phyloP scores from a whole-genome alignment of 306 rosid species.

The Castanospermum australe region DNA sequence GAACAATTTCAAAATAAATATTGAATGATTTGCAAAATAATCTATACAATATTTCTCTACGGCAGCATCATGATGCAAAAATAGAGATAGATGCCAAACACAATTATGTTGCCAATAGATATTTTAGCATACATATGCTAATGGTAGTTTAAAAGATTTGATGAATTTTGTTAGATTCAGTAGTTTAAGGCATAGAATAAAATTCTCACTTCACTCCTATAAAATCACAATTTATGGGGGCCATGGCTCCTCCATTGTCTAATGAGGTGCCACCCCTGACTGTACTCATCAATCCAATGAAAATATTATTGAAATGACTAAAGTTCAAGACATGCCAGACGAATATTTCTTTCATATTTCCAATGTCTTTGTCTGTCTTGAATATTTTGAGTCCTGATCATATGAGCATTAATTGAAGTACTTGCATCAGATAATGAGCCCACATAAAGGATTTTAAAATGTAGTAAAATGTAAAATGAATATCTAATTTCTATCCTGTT shows the following conservation, averaged over 20 bases:
- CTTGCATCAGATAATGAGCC: background rate
- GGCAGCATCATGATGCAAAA: background rate
- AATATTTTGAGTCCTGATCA: background rate
- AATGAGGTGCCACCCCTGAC: too few species aligned
- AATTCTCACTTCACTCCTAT: background rate
- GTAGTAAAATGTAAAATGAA: slow-evolving; percentile 4
- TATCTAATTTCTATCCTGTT: background rate
- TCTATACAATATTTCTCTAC: background rate
- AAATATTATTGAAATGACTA: too few species aligned
- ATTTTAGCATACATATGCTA: background rate
- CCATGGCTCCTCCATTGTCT: too few species aligned
- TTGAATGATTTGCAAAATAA: background rate
- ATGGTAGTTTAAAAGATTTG: background rate
- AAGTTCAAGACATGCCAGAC: too few species aligned
- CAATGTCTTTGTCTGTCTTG: background rate
- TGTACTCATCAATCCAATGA: too few species aligned
- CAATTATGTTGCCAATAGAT: background rate
- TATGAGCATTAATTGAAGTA: background rate
- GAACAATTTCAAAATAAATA: background rate
- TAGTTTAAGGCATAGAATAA: background rate
- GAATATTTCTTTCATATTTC: background rate
- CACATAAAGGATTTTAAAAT: background rate
- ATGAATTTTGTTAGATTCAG: background rate
- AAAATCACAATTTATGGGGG: background rate
- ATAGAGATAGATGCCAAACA: background rate